These are phyloP conservation scores for Linnemannia zychae DNA, from an alignment of 192 early-diverging fungal species.

Conservation along the genomic window DNA sequence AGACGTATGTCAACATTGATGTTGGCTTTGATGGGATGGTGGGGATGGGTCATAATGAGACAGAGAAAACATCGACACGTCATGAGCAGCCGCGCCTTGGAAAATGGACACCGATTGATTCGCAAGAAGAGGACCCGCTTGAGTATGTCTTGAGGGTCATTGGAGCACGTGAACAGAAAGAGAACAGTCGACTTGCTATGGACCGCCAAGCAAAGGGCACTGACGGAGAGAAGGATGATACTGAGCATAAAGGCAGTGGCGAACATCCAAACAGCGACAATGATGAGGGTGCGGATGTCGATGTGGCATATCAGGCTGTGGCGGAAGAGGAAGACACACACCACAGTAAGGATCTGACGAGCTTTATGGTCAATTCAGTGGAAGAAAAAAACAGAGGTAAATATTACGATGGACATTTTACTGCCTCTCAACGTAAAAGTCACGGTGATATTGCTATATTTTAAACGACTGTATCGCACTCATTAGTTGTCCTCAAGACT, in stretches of 20 bases:
- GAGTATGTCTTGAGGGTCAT: background rate
- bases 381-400: background rate
- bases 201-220: background rate
- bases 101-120: background rate
- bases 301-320: background rate
- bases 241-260: background rate
- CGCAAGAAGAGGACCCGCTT: background rate
- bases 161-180: background rate
- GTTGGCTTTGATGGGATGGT: constrained; percentile 6
- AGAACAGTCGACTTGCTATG: background rate
- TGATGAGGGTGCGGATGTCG: background rate
- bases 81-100: background rate
- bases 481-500: background rate
- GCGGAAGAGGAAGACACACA: background rate
- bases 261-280: background rate
- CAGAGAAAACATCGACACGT: background rate
- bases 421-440: background rate
- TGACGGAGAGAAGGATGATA: background rate
- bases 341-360: background rate
- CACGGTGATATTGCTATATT: background rate
- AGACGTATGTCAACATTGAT: background rate
- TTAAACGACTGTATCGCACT: background rate
- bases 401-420: background rate
- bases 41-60: background rate
- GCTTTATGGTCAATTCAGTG: background rate